Conservation (phyloP, 768 basidiomycete genomes). For the Tremella fuciformis region DNA sequence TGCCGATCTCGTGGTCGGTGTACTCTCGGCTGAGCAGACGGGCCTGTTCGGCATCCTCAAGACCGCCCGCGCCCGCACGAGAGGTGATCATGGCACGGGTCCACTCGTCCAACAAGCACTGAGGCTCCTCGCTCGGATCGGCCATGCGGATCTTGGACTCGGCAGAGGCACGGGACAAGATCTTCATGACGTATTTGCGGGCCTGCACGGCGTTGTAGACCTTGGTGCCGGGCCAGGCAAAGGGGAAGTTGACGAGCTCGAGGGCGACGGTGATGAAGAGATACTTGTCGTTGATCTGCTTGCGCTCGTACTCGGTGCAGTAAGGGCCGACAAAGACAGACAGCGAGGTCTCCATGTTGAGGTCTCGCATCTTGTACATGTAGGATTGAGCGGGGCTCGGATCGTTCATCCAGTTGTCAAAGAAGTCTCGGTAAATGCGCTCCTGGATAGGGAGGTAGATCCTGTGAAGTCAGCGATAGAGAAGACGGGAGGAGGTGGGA, state of each 20-base stretch:
- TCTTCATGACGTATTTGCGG: slow-evolving; percentile 71
- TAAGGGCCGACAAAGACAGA: slow-evolving; percentile 91
- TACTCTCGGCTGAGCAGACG: slow-evolving; percentile 63
- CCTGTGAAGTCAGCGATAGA: slow-evolving; percentile 52
- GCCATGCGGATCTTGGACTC: slow-evolving; percentile 80
- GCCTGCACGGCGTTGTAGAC: slow-evolving; percentile 90
- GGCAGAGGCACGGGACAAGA: slow-evolving; percentile 69
- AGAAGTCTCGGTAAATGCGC: slow-evolving; percentile 70
- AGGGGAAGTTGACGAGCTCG: slow-evolving; percentile 97
- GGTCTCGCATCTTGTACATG: slow-evolving; percentile 86
- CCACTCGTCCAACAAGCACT: slow-evolving; percentile 94
- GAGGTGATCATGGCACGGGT: slow-evolving; percentile 68
- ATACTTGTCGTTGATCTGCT: slow-evolving; percentile 86
- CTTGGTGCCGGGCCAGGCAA: slow-evolving; percentile 92
- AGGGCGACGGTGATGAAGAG: slow-evolving; percentile 93
- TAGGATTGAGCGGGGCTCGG: slow-evolving; percentile 55
- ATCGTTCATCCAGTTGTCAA: slow-evolving; percentile 67
- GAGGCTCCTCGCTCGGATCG: slow-evolving; percentile 65
- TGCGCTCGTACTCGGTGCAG: slow-evolving; percentile 72
- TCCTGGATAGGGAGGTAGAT: slow-evolving; percentile 85
- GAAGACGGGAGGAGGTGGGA: background rate
- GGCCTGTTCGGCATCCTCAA: slow-evolving; percentile 62
- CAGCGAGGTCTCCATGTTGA: slow-evolving; percentile 97
- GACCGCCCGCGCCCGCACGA: slow-evolving; percentile 27
- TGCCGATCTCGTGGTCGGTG: slow-evolving; percentile 90